Conservation (phyloP, 345 rosid species). For the Turritis glabra region DNA sequence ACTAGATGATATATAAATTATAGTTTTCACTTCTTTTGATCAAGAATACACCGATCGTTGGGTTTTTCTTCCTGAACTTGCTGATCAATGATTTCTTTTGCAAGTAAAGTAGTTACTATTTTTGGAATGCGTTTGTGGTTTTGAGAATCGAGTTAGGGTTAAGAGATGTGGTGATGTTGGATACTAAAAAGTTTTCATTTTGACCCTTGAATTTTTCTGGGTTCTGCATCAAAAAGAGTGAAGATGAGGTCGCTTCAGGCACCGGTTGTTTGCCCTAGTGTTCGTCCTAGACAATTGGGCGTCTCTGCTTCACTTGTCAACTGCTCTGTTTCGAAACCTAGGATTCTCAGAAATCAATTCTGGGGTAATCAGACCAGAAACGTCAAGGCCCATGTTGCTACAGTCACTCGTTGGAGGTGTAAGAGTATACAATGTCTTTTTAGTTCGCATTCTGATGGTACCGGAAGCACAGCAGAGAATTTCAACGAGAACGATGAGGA, state of each 20-base stretch:
- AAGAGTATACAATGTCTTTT: conserved; percentile 51
- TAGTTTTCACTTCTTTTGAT: neutral
- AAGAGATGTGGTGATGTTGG: conserved; percentile 4
- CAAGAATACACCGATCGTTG: conserved; percentile 5
- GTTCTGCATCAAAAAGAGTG: neutral
- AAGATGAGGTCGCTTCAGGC: conserved; percentile 75
- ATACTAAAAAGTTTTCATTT: neutral
- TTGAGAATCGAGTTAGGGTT: neutral
- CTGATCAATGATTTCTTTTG: neutral
- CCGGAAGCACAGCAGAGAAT: conserved; percentile 77
- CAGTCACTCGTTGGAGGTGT: conserved; percentile 28
- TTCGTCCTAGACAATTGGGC: conserved; percentile 49
- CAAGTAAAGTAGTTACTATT: neutral
- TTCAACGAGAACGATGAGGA: conserved; percentile 84
- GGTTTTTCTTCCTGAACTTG: neutral
- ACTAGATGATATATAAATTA: neutral
- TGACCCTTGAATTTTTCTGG: neutral
- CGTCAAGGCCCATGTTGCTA: conserved; percentile 38
- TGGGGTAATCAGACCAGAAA: conserved; percentile 49
- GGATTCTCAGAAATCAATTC: conserved; percentile 38
- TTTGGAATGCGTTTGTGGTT: neutral
- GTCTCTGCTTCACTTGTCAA: conserved; percentile 31
- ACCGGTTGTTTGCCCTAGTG: conserved; percentile 67
- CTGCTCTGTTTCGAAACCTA: conserved; percentile 40
- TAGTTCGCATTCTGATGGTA: conserved; percentile 80